These are phyloP conservation scores for Exophiala viscosa DNA, from an alignment of 2,329 filamentous ascomycete species.

Conservation along the genomic window DNA sequence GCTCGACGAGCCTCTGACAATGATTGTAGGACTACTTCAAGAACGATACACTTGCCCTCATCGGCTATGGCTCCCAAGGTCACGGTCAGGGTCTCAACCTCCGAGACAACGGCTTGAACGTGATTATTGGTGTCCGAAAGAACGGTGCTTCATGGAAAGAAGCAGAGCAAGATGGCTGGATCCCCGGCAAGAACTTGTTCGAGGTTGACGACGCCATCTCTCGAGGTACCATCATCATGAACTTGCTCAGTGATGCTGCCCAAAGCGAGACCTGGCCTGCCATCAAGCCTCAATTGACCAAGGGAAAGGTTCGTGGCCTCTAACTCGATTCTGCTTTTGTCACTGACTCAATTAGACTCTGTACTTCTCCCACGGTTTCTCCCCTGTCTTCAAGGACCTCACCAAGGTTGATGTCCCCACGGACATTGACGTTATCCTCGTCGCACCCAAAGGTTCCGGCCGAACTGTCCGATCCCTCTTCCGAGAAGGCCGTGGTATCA, in stretches of 20 bases:
- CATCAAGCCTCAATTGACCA: slow-evolving; percentile 96
- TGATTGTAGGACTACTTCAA: slow-evolving; percentile 88
- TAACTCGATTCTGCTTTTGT: not conserved
- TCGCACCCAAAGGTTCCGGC: slow-evolving; percentile 97
- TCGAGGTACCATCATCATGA: slow-evolving; percentile 96
- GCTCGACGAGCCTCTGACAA: slow-evolving; percentile 14
- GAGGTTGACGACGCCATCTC: slow-evolving; percentile 94
- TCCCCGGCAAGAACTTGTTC: slow-evolving; percentile 97
- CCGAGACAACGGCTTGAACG: slow-evolving; percentile 98
- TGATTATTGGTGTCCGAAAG: slow-evolving; percentile 98
- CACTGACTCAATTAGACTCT: slow-evolving; percentile 63
- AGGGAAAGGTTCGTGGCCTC: slow-evolving; percentile 76
- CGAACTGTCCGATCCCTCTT: slow-evolving; percentile 98
- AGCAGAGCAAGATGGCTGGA: slow-evolving; percentile 94
- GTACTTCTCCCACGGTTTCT: slow-evolving; percentile 99
- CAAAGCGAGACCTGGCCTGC: slow-evolving; percentile 98
- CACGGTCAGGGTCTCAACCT: slow-evolving; percentile 99
- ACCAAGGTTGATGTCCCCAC: slow-evolving; percentile 97
- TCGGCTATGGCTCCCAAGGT: slow-evolving; percentile 96
- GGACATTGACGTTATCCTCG: slow-evolving; percentile 98
- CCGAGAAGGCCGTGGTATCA: slow-evolving; percentile 99
- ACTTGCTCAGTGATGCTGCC: slow-evolving; percentile 94
- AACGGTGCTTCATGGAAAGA: slow-evolving; percentile 98
- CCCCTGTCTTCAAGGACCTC: slow-evolving; percentile 98
- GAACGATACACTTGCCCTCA: slow-evolving; percentile 97